A percentile compares a stretch with the other conserved stretches of the same genome.
phyloP scores from a whole-genome alignment of 2,329 filamentous ascomycete species.

The Plenodomus lindquistii region DNA sequence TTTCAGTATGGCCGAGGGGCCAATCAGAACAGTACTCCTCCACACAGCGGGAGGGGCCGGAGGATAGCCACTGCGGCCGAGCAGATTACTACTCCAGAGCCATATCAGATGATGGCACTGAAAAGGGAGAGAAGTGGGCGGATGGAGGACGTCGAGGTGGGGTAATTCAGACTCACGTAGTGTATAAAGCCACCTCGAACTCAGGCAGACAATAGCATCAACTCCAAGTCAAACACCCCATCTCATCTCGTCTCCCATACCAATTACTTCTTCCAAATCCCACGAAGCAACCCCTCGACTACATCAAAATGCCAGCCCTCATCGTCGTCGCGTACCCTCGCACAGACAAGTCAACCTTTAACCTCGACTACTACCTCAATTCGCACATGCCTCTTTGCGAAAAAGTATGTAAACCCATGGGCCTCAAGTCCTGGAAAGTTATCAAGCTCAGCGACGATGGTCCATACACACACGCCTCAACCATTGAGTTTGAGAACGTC shows the following conservation, averaged over 20 bases:
- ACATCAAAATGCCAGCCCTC: slow-evolving; percentile 20
- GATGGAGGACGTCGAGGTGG: slow-evolving; percentile 17
- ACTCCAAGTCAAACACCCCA: background rate
- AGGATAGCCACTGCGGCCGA: too few species aligned
- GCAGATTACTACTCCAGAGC: background rate
- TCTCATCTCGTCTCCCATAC: background rate
- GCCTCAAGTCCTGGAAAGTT: slow-evolving; percentile 41
- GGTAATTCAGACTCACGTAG: slow-evolving; percentile 6
- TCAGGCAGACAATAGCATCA: slow-evolving; percentile 8
- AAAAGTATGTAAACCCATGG: slow-evolving; percentile 45
- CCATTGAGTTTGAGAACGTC: slow-evolving; percentile 30
- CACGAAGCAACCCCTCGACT: too few species aligned
- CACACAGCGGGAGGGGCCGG: too few species aligned
- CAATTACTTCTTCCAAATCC: too few species aligned
- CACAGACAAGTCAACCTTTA: slow-evolving; percentile 48
- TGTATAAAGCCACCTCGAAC: background rate
- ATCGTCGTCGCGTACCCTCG: slow-evolving; percentile 48
- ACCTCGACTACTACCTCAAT: slow-evolving; percentile 55
- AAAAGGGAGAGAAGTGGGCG: background rate
- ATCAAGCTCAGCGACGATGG: slow-evolving; percentile 22
- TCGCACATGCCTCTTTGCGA: slow-evolving; percentile 53
- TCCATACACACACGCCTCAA: slow-evolving; percentile 22
- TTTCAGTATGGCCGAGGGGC: too few species aligned
- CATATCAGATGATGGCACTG: background rate
- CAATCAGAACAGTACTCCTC: too few species aligned